phyloP scores from a whole-genome alignment of 2,329 filamentous ascomycete genomes.

The Conoideocrella luteorostrata region DNA sequence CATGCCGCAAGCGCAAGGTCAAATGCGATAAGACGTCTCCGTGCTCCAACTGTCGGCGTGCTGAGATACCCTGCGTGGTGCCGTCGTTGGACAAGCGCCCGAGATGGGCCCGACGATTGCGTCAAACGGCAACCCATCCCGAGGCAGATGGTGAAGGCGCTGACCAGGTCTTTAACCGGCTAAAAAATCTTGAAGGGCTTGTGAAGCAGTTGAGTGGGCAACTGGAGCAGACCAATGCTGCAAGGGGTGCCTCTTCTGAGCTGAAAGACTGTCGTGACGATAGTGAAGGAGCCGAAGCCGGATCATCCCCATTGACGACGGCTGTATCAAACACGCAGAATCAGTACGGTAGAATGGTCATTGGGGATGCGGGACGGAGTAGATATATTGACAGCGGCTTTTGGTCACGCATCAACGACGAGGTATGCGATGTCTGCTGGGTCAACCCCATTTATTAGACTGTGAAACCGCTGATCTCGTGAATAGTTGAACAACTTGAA shows the following conservation, averaged over 20 bases:
- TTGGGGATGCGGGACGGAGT: too few relatives aligned
- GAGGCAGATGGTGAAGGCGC: slow-evolving; percentile 21
- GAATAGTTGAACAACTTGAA: too few relatives aligned
- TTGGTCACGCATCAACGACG: too few relatives aligned
- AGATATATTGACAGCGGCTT: too few relatives aligned
- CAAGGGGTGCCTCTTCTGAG: slow-evolving; percentile 11
- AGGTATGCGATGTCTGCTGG: too few relatives aligned
- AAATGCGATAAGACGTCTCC: slow-evolving; percentile 51
- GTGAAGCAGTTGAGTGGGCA: slow-evolving; percentile 44
- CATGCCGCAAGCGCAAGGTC: slow-evolving; percentile 49
- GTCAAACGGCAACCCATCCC: slow-evolving; percentile 27
- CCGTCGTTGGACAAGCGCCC: slow-evolving; percentile 44
- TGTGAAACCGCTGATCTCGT: too few relatives aligned
- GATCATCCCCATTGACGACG: background rate
- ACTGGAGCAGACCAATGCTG: slow-evolving; percentile 31
- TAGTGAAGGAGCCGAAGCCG: slow-evolving; percentile 7
- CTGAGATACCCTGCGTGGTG: slow-evolving; percentile 44
- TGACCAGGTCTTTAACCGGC: slow-evolving; percentile 39
- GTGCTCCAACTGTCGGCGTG: slow-evolving; percentile 50
- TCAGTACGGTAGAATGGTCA: too few relatives aligned
- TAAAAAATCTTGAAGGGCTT: slow-evolving; percentile 42
- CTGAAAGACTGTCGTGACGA: slow-evolving; percentile 18
- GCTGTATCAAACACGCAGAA: too few relatives aligned
- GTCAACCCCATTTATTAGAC: too few relatives aligned
- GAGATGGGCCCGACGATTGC: slow-evolving; percentile 47